Conservation (phyloP, 805 yeast species). For the Brettanomyces naardenensis region DNA sequence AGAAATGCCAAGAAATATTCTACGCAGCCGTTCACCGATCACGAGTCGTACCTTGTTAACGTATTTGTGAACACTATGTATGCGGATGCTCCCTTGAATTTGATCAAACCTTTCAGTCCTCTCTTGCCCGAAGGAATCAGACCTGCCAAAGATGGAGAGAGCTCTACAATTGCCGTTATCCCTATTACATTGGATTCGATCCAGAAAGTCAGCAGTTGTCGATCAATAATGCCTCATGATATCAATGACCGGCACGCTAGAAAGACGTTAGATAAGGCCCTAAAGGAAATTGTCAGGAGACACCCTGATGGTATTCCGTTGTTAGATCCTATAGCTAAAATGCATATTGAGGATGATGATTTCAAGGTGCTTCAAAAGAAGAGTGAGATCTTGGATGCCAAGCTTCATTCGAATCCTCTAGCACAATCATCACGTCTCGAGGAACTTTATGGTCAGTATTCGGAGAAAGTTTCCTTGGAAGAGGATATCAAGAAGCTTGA, state of each 20-base stretch:
- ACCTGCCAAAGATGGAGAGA: slow-evolving; percentile 70
- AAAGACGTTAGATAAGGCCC: slow-evolving; percentile 59
- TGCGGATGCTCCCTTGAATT: slow-evolving; percentile 74
- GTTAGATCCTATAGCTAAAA: slow-evolving; percentile 83
- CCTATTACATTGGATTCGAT: slow-evolving; percentile 82
- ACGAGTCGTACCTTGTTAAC: slow-evolving; percentile 81
- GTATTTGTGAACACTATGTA: slow-evolving; percentile 76
- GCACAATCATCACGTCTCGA: slow-evolving; percentile 51
- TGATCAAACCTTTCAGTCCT: slow-evolving; percentile 72
- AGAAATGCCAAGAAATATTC: slow-evolving; percentile 52
- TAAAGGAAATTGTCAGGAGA: slow-evolving; percentile 73
- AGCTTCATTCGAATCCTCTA: slow-evolving; percentile 62
- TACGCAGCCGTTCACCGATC: slow-evolving; percentile 59
- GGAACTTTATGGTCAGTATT: slow-evolving; percentile 58
- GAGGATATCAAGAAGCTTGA: slow-evolving; percentile 51
- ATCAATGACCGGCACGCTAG: slow-evolving; percentile 51
- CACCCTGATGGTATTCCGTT: slow-evolving; percentile 89
- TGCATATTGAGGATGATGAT: slow-evolving; percentile 73
- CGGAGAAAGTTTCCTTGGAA: slow-evolving; percentile 54
- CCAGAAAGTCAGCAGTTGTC: slow-evolving; percentile 64
- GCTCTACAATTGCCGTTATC: slow-evolving; percentile 64
- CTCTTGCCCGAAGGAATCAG: slow-evolving; percentile 81
- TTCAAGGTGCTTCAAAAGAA: slow-evolving; percentile 67
- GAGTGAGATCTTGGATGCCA: slow-evolving; percentile 74
- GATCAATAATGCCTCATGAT: slow-evolving; percentile 74